These are phyloP conservation scores for Tetrapisispora fleetii DNA, from an alignment of 805 yeast species.

Conservation along the genomic window DNA sequence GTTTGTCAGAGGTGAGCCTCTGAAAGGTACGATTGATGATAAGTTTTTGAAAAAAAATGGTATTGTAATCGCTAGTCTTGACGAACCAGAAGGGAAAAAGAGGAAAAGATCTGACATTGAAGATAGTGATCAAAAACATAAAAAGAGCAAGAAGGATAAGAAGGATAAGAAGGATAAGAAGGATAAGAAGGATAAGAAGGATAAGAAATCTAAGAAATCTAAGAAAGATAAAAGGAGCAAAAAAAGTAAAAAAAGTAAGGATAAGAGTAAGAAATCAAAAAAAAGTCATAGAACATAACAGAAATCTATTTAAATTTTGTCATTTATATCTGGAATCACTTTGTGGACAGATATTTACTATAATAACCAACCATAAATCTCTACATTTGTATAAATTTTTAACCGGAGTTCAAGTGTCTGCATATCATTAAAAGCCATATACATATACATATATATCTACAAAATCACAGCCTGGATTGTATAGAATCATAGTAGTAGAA, in stretches of 20 bases:
- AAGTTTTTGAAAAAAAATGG: conserved; percentile 5
- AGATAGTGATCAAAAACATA: conserved; percentile 9
- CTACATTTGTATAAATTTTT: neutral
- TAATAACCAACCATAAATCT: neutral
- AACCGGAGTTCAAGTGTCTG: neutral
- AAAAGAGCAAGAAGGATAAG: conserved; percentile 16
- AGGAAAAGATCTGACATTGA: conserved; percentile 9
- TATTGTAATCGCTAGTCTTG: conserved; percentile 3
- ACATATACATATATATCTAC: too few species aligned
- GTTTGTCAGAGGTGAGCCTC: conserved; percentile 83
- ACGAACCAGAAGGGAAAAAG: conserved; percentile 6
- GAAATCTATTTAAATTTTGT: neutral
- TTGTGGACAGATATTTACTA: neutral
- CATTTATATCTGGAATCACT: neutral
- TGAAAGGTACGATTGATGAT: conserved; percentile 62
- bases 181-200: conserved; percentile 15
- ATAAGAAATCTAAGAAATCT: conserved; percentile 25
- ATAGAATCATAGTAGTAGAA: neutral
- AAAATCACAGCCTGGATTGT: neutral
- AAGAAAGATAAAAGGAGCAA: conserved; percentile 14
- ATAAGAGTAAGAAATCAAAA: conserved; percentile 22
- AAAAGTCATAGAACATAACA: conserved; percentile 7
- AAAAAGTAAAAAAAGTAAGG: conserved; percentile 23
- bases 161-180: conserved; percentile 20
- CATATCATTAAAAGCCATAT: neutral